Percentiles rank a stretch among this genome's conserved stretches.
These are phyloP conservation scores for Saccharomyces hybrid DNA, from an alignment of 1,139 yeast species.

Conservation along the genomic window DNA sequence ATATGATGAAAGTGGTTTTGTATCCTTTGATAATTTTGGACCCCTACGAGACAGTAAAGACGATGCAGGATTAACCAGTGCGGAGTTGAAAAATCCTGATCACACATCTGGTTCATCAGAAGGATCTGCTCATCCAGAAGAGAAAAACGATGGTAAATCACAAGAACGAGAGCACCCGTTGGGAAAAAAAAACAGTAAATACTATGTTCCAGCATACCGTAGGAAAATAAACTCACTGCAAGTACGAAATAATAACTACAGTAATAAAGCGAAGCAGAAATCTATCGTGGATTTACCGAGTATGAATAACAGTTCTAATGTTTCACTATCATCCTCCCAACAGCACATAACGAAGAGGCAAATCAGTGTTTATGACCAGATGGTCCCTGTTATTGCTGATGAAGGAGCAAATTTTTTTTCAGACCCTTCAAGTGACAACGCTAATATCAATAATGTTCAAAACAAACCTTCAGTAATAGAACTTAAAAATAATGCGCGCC, in stretches of 20 bases:
- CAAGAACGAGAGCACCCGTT: background rate
- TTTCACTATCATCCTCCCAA: slow-evolving; percentile 21
- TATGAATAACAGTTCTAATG: slow-evolving; percentile 21
- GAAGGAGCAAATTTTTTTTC: slow-evolving; percentile 7
- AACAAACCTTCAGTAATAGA: background rate
- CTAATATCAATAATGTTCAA: background rate
- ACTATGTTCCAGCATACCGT: slow-evolving; percentile 36
- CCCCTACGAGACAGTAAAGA: slow-evolving; percentile 15
- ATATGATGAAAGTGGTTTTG: slow-evolving; percentile 28
- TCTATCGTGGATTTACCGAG: background rate
- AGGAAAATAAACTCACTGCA: slow-evolving; percentile 24
- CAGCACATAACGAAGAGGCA: slow-evolving; percentile 11
- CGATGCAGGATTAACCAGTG: slow-evolving; percentile 5
- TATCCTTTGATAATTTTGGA: slow-evolving; percentile 30
- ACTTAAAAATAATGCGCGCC: background rate
- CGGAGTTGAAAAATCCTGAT: slow-evolving; percentile 3
- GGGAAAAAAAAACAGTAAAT: slow-evolving; percentile 12
- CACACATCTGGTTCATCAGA: background rate
- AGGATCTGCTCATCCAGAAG: slow-evolving; percentile 9
- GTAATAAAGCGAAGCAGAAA: slow-evolving; percentile 5
- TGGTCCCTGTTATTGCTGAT: slow-evolving; percentile 27
- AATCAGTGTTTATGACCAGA: slow-evolving; percentile 25
- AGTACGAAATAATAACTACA: slow-evolving; percentile 12
- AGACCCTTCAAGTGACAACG: background rate
- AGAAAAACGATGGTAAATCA: slow-evolving; percentile 4